These are phyloP conservation scores for Flaveria linearis DNA, from an alignment of 129 eudicot genomes.

Conservation along the genomic window DNA sequence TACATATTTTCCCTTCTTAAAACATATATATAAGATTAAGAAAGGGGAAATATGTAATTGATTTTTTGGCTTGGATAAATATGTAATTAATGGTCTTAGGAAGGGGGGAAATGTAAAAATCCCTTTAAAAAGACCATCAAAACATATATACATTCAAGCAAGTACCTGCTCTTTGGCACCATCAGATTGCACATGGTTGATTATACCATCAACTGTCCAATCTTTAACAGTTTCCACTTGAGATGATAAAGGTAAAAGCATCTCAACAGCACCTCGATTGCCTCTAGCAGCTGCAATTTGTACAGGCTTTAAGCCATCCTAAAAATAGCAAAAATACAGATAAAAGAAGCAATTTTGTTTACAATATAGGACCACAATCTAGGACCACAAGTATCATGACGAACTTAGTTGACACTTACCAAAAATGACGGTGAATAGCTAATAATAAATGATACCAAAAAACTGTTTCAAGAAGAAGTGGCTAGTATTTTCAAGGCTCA, in stretches of 20 bases:
- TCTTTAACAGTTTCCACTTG: slow-evolving; percentile 46
- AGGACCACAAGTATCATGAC: not conserved
- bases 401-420: not conserved
- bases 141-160: not conserved
- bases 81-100: too few species aligned
- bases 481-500: slow-evolving; percentile 30
- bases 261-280: slow-evolving; percentile 58
- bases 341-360: not conserved
- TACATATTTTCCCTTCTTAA: too few species aligned
- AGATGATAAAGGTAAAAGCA: slow-evolving; percentile 65
- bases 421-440: not conserved
- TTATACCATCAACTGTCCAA: slow-evolving; percentile 79
- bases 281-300: slow-evolving; percentile 88
- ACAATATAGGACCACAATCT: not conserved
- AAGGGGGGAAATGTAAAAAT: too few species aligned
- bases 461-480: slow-evolving; percentile 2
- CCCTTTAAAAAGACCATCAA: not conserved
- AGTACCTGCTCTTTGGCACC: slow-evolving; percentile 52
- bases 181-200: slow-evolving; percentile 67
- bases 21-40: too few species aligned
- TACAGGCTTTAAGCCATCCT: slow-evolving; percentile 81
- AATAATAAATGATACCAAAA: not conserved
- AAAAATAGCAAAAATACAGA: not conserved
- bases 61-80: too few species aligned
- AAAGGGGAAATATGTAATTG: too few species aligned